Conservation (phyloP, 2,329 filamentous ascomycete genomes). For the Pochonia chlamydosporia region DNA sequence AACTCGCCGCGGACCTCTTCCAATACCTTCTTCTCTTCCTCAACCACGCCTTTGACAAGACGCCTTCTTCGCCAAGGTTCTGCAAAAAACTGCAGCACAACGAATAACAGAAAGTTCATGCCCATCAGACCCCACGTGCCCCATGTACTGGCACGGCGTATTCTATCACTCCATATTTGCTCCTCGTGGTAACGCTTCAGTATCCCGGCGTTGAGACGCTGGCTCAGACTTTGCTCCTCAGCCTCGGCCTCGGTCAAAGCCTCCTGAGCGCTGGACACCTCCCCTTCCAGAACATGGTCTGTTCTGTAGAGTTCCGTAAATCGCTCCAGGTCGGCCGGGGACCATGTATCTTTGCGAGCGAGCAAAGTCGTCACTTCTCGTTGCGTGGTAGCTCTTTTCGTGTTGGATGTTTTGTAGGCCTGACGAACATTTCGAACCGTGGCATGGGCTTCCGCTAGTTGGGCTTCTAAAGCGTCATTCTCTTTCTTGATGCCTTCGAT, state of each 20-base stretch:
- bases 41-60: conserved; percentile 77
- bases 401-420: conserved; percentile 76
- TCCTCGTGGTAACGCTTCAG: conserved; percentile 94
- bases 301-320: conserved; percentile 90
- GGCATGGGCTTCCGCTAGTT: conserved; percentile 53
- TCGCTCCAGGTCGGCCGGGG: conserved; percentile 77
- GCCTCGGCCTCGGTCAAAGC: conserved; percentile 70
- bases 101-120: conserved; percentile 83
- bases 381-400: conserved; percentile 79
- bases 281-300: conserved; percentile 89
- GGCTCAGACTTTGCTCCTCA: conserved; percentile 70
- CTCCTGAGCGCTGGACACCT: conserved; percentile 67
- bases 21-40: conserved; percentile 60
- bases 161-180: conserved; percentile 98
- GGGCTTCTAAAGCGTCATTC: conserved; percentile 62
- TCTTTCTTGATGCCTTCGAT: conserved; percentile 81
- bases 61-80: conserved; percentile 85
- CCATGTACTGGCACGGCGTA: conserved; percentile 94
- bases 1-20: conserved; percentile 43
- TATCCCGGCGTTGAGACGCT: conserved; percentile 74
- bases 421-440: conserved; percentile 67
- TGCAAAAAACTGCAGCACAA: conserved; percentile 80
- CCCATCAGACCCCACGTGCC: conserved; percentile 98
- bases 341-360: conserved; percentile 91
- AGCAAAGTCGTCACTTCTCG: conserved; percentile 92